Conservation (phyloP, 2,329 filamentous ascomycete genomes). For the Drechslerella dactyloides region DNA sequence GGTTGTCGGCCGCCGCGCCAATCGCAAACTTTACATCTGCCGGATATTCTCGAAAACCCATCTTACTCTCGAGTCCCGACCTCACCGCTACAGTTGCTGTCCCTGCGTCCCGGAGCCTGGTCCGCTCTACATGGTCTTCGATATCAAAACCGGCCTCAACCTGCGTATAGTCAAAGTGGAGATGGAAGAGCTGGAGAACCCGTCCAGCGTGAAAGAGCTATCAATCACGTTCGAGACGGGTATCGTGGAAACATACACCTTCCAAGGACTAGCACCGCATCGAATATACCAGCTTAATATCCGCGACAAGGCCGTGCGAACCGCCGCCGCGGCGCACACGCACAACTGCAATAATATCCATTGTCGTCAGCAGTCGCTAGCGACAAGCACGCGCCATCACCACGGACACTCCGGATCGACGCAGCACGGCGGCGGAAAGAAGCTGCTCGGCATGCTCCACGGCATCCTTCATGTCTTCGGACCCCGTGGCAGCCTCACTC, state of each 20-base stretch:
- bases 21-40: conserved; percentile 50
- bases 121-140: conserved; percentile 48
- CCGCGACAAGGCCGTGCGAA: conserved; percentile 33
- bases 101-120: conserved; percentile 47
- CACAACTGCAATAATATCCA: conserved; percentile 20
- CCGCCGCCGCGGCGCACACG: conserved; percentile 33
- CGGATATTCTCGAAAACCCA: conserved; percentile 49
- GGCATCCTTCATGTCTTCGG: conserved; percentile 23
- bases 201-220: conserved; percentile 38
- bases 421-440: conserved; percentile 4
- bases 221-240: conserved; percentile 45
- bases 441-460: conserved; percentile 32
- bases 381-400: background rate
- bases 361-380: background rate
- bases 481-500: conserved; percentile 1
- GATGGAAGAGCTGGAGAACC: conserved; percentile 43
- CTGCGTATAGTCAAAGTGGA: conserved; percentile 41
- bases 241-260: conserved; percentile 45
- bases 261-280: conserved; percentile 38
- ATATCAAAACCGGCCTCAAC: conserved; percentile 44
- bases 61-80: conserved; percentile 36
- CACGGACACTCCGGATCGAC: background rate
- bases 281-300: conserved; percentile 46
- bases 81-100: conserved; percentile 47
- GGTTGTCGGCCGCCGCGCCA: conserved; percentile 33